Conservation (phyloP, 306 rosid species). For the Neltuma alba region DNA sequence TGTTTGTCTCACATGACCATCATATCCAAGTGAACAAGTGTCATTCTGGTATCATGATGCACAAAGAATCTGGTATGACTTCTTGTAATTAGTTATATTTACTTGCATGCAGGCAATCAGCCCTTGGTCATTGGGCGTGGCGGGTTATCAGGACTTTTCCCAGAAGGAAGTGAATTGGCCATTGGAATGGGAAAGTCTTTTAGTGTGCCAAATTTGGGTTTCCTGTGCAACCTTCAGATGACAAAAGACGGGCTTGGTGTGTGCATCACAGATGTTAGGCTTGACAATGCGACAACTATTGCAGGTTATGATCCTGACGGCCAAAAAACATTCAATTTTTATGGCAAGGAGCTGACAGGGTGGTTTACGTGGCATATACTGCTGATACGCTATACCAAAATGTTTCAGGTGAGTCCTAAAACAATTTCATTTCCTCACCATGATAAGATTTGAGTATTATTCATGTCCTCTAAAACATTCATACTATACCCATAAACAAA, state of each 20-base stretch:
- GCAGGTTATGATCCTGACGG: conserved; percentile 43
- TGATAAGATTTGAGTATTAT: background rate
- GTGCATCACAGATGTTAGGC: conserved; percentile 59
- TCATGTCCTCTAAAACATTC: background rate
- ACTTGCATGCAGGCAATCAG: conserved; percentile 52
- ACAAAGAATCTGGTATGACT: background rate
- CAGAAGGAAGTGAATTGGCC: conserved; percentile 60
- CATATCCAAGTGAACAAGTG: background rate
- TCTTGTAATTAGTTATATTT: background rate
- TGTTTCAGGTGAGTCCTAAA: conserved; percentile 51
- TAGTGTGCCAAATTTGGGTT: conserved; percentile 32
- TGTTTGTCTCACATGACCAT: background rate
- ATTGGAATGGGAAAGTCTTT: conserved; percentile 27
- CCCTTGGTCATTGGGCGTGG: conserved; percentile 82
- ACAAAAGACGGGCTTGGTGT: conserved; percentile 70
- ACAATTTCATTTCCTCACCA: conserved; percentile 14
- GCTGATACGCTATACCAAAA: conserved; percentile 34
- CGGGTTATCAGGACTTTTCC: conserved; percentile 79
- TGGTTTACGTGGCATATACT: conserved; percentile 66
- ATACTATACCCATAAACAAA: background rate
- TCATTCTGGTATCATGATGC: background rate
- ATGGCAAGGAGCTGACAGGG: conserved; percentile 64
- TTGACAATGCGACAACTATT: conserved; percentile 65
- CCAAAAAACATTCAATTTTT: conserved; percentile 39
- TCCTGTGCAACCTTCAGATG: conserved; percentile 72